phyloP scores from a whole-genome alignment of 208 protist genomes.

The Paratrypanosoma confusum region DNA sequence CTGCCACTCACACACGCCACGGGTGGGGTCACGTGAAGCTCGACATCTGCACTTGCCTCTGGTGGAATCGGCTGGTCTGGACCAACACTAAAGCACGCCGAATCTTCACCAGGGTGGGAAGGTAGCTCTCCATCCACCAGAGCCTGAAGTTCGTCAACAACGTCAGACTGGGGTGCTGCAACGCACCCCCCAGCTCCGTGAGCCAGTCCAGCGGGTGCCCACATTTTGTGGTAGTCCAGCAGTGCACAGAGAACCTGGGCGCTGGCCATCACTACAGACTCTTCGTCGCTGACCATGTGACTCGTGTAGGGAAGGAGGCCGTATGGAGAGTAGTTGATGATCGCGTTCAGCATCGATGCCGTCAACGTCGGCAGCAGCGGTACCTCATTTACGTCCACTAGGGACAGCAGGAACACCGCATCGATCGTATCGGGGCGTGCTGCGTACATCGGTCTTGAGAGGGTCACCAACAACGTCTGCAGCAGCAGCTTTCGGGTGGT shows the following conservation, averaged over 20 bases:
- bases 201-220: too few species aligned
- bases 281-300: constrained; percentile 40
- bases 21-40: too few species aligned
- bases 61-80: too few species aligned
- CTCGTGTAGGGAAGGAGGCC: constrained; percentile 69
- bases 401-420: constrained; percentile 56
- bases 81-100: too few species aligned
- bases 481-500: constrained; percentile 38
- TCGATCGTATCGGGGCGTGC: constrained; percentile 35
- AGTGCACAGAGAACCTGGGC: constrained; percentile 45
- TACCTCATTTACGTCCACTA: constrained; percentile 34
- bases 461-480: constrained; percentile 24
- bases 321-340: constrained; percentile 60
- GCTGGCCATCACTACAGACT: constrained; percentile 34
- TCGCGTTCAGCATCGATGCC: constrained; percentile 63
- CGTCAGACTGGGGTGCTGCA: too few species aligned
- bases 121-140: too few species aligned
- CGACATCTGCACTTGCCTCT: too few species aligned
- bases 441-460: constrained; percentile 52
- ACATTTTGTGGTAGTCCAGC: constrained; percentile 55
- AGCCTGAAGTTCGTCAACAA: too few species aligned
- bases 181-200: too few species aligned
- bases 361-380: constrained; percentile 62
- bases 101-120: too few species aligned
- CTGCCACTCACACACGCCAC: too few species aligned